Evolutionary conservation across 768 basidiomycete species (phyloP), one percentile per base, ranked within the genome.

Genomic region (Glaciozyma martinii): DNA sequence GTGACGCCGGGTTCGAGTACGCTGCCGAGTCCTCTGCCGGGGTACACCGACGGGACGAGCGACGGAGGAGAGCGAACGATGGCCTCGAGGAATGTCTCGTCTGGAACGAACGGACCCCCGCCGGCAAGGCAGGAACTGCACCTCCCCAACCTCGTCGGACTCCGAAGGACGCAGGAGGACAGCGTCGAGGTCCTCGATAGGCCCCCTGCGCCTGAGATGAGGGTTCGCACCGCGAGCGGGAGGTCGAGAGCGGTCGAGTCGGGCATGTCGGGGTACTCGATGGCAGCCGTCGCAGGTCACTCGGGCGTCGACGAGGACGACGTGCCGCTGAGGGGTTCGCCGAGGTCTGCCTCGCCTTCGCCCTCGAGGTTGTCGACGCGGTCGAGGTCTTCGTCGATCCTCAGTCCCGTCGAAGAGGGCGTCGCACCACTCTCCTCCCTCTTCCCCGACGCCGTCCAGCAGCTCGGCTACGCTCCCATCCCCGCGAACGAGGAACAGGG

Each of bases 251-350:
- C 52, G 29, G 32, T 60, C 56, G 61, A 62, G 29, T 60, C 61
- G 59, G 18, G 15, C 56, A 29, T 33, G 4, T 67, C 66, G 32
- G 62, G 58, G 25, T 63, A 53, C 56, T 61, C 67, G 29, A 49
- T 65, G 29, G 67, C 67, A 0, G 63, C 63, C 12, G 42, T 62
- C 27, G 67, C 60, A 8, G 67, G 33, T 12, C 67, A 64, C 47
- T 52, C 40, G 7, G 33, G 13, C 55, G 55, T 40, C 55, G 32
- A 16, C 30, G 53, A 54, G 53, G 32, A 27, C 30, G 53, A 54
- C 53, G 32, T 9, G 21, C 8, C 30, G 32, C 7, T 21, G 3
- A 9, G 27, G 4, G 16, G 15, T 29, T 19, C 27, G 29, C 53
- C 0, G 29, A 12, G 19, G 30, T 33, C 42, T 16, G 40, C 10